A percentile compares a stretch with the other conserved stretches of the same genome.
These are phyloP conservation scores for Aschersonia sp. DNA, from an alignment of 2,329 filamentous ascomycete genomes.

Conservation along the genomic window DNA sequence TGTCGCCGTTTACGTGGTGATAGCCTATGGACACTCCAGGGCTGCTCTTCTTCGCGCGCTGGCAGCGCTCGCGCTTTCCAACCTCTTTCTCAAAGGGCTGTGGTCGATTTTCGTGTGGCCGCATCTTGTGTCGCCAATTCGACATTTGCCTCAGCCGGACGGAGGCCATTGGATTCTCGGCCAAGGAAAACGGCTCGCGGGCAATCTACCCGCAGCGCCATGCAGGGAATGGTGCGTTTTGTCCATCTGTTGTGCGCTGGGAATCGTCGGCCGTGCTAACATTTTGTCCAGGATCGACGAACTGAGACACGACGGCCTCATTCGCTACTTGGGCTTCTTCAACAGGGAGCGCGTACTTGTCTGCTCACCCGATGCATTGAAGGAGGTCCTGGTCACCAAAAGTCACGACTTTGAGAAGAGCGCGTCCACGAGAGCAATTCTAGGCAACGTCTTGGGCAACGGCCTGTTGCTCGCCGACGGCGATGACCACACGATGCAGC, in stretches of 20 bases:
- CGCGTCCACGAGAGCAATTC: slow-evolving; percentile 41
- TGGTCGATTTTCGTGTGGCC: neutral
- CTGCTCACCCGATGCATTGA: slow-evolving; percentile 43
- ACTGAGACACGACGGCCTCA: slow-evolving; percentile 48
- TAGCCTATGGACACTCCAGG: neutral
- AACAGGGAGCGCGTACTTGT: slow-evolving; percentile 42
- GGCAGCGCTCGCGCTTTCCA: neutral
- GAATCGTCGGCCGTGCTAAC: neutral
- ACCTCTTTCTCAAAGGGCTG: neutral
- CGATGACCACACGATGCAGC: slow-evolving; percentile 17
- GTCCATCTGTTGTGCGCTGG: neutral
- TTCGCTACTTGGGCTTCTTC: slow-evolving; percentile 45
- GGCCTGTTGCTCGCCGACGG: slow-evolving; percentile 16
- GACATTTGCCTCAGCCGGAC: slow-evolving; percentile 28
- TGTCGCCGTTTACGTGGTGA: neutral
- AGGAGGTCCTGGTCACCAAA: slow-evolving; percentile 49
- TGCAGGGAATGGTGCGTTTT: neutral
- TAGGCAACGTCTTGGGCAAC: slow-evolving; percentile 69
- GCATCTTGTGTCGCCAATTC: slow-evolving; percentile 29
- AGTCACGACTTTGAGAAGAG: slow-evolving; percentile 56
- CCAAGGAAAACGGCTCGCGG: slow-evolving; percentile 17
- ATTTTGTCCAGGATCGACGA: slow-evolving; percentile 31
- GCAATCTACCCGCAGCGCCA: neutral
- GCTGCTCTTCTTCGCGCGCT: neutral
- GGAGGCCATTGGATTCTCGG: slow-evolving; percentile 31